Evolutionary conservation across 805 yeast genomes (phyloP), one percentile per base, ranked within the genome.

Genomic region (Lachancea mirantina): DNA sequence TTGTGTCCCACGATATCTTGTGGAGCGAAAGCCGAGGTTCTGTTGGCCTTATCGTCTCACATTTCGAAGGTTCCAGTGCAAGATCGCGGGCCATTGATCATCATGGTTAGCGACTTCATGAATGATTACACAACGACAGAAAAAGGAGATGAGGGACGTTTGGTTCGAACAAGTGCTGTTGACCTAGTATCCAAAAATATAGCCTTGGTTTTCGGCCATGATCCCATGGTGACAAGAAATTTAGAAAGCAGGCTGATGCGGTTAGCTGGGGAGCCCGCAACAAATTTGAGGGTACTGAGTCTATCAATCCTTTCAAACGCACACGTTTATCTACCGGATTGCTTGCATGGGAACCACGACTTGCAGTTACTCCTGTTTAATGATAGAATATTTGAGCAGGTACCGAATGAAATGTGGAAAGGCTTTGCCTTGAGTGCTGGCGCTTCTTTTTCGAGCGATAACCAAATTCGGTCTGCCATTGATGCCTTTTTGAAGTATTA

Each of bases 101-200:
- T 23, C 4, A 19, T 19, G 10, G 19, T 45, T 3, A 21, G 68
- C 1, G 42, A 40, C 2, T 69, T 73, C 20, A 55, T 89, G 9
- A 78, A 79, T 40, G 96, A 88, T 46, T 85, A 87, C 52, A 74
- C 94, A 0, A 60, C 71, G 2, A 82, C 89, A 0, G 73, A 74
- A 17, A 81, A 84, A 48, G 97, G 97, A 7, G 97, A 88, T 59
- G 88, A 87, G n/a, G 97, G 97, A 2, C 73, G 84, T 28, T 70
- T 75, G 45, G 70, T 85, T 1, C 61, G 97, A 28, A 41, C 50
- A 1, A 67, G 78, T 0, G 62, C 78, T 1, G 50, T 81, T 2
- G 22, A 43, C 5, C 46, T 75, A 2, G 52, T 78, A 1, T 32
- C 40, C 0, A 25, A 43, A 1, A 64, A 68, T 40, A 23, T 46